These are phyloP conservation scores for Gryganskiella cystojenkinii DNA, from an alignment of 192 early-diverging fungal species.

Conservation along the genomic window DNA sequence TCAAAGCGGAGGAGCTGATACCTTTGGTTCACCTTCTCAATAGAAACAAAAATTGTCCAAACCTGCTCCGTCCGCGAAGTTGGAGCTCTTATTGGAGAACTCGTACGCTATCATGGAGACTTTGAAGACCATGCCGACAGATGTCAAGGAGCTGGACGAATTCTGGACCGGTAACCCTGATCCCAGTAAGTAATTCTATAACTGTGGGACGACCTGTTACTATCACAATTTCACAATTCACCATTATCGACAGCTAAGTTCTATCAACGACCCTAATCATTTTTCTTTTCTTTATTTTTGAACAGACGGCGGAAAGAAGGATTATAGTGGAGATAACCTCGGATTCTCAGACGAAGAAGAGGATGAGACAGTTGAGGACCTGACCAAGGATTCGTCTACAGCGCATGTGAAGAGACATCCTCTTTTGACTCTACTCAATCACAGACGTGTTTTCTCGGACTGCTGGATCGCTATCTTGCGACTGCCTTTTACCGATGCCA, in stretches of 20 bases:
- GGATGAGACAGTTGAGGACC: slow-evolving; percentile 35
- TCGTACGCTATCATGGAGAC: slow-evolving; percentile 67
- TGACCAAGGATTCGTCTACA: slow-evolving; percentile 30
- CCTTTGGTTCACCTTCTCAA: background rate
- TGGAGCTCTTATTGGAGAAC: slow-evolving; percentile 64
- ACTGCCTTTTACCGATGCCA: slow-evolving; percentile 73
- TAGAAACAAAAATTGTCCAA: slow-evolving; percentile 48
- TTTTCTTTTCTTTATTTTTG: too few relatives aligned
- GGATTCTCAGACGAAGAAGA: slow-evolving; percentile 50
- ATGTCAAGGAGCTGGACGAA: slow-evolving; percentile 61
- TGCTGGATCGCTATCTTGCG: slow-evolving; percentile 84
- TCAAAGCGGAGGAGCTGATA: background rate
- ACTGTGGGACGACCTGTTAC: too few relatives aligned
- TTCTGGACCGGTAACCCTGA: slow-evolving; percentile 73
- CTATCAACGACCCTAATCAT: too few relatives aligned
- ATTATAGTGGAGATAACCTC: slow-evolving; percentile 33
- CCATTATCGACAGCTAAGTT: too few relatives aligned
- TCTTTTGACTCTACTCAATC: slow-evolving; percentile 59
- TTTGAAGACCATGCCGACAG: slow-evolving; percentile 68
- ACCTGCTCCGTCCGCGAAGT: slow-evolving; percentile 33
- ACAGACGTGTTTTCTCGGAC: slow-evolving; percentile 79
- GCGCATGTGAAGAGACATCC: slow-evolving; percentile 34
- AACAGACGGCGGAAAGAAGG: slow-evolving; percentile 50
- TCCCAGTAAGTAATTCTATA: slow-evolving; percentile 30
- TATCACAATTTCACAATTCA: too few relatives aligned